Evolutionary conservation across 768 basidiomycete species (phyloP).

Genomic region (Tylopilus sp.): DNA sequence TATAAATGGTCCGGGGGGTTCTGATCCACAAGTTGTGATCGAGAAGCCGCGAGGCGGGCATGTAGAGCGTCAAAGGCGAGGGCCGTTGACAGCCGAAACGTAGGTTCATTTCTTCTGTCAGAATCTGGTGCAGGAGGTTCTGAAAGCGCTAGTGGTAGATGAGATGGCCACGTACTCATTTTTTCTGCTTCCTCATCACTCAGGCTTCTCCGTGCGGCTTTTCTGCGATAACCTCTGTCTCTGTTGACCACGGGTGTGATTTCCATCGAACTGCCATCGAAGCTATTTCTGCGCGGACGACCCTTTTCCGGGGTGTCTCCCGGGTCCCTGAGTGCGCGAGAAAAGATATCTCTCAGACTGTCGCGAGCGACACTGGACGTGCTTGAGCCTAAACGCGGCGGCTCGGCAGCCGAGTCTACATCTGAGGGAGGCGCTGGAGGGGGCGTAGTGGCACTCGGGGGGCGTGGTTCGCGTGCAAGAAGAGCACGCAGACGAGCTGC

Average conservation of each 20-base stretch:
- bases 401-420: slow-evolving; percentile 14
- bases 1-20: slow-evolving; percentile 29
- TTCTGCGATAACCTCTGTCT: slow-evolving; percentile 38
- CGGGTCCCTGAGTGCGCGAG: slow-evolving; percentile 59
- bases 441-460: slow-evolving; percentile 26
- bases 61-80: slow-evolving; percentile 45
- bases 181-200: slow-evolving; percentile 69
- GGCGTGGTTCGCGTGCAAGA: slow-evolving; percentile 47
- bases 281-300: slow-evolving; percentile 51
- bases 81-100: slow-evolving; percentile 44
- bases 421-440: slow-evolving; percentile 29
- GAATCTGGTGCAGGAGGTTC: slow-evolving; percentile 18
- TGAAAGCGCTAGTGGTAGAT: slow-evolving; percentile 6
- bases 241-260: slow-evolving; percentile 44
- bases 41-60: slow-evolving; percentile 40
- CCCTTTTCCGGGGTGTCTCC: slow-evolving; percentile 61
- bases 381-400: slow-evolving; percentile 21
- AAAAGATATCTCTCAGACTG: slow-evolving; percentile 63
- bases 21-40: slow-evolving; percentile 37
- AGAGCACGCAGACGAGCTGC: slow-evolving; percentile 64
- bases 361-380: slow-evolving; percentile 51
- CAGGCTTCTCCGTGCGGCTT: slow-evolving; percentile 53
- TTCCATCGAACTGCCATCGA: slow-evolving; percentile 59
- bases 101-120: slow-evolving; percentile 29
- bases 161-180: slow-evolving; percentile 40